A percentile compares a stretch with the other conserved stretches of the same genome.
phyloP scores from a whole-genome alignment of 345 rosid species.

The Eucalyptus paniculata region DNA sequence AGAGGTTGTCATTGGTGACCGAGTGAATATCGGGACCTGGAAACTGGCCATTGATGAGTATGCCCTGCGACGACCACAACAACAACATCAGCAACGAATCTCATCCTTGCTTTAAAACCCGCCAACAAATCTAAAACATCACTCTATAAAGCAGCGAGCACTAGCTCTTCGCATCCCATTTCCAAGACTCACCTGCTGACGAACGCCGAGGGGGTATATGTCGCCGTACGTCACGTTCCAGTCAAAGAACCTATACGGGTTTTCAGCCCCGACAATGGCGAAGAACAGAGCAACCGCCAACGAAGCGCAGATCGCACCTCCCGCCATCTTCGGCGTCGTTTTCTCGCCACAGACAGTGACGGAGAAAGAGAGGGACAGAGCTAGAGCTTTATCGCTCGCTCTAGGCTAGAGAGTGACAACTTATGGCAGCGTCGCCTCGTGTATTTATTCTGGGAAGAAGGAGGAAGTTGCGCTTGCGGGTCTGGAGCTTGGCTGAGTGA shows the following conservation, averaged over 20 bases:
- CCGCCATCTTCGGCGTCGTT: not conserved
- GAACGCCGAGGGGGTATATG: slow-evolving; percentile 33
- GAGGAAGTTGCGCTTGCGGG: not conserved
- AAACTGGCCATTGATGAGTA: slow-evolving; percentile 39
- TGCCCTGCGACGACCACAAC: slow-evolving; percentile 20
- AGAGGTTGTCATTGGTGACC: slow-evolving; percentile 29
- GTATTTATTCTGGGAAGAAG: not conserved
- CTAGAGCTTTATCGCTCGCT: not conserved
- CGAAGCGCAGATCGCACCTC: not conserved
- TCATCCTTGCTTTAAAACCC: not conserved
- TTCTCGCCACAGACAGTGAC: not conserved
- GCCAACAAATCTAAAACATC: not conserved
- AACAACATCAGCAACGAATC: not conserved
- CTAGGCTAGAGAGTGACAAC: not conserved
- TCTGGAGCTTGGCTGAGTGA: not conserved
- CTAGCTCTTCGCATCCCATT: not conserved
- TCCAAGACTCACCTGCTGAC: slow-evolving; percentile 14
- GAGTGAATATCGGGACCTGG: slow-evolving; percentile 40
- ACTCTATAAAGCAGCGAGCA: not conserved
- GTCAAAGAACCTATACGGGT: slow-evolving; percentile 25
- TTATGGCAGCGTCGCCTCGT: not conserved
- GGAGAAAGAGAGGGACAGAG: not conserved
- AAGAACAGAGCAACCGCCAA: not conserved
- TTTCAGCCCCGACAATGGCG: slow-evolving; percentile 11
- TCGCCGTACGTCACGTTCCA: slow-evolving; percentile 40